Conservation (phyloP, 208 protist species). For the Acanthamoeba castellanii region DNA sequence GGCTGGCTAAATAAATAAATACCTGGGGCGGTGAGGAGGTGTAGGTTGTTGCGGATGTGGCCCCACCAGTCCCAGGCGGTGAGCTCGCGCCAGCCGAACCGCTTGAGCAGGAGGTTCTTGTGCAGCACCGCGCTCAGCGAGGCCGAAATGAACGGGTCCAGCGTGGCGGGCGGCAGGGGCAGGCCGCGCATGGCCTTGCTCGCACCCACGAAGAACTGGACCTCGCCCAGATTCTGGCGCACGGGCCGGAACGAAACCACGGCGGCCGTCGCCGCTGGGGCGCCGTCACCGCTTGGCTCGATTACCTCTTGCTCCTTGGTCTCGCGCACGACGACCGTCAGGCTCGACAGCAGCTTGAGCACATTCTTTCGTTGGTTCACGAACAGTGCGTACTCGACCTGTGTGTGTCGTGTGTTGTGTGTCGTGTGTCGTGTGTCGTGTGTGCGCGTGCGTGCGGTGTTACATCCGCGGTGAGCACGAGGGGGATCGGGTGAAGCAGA, state of each 20-base stretch:
- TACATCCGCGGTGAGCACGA: neutral
- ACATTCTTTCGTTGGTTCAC: neutral
- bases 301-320: neutral
- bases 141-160: constrained; percentile 2
- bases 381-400: neutral
- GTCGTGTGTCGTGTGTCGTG: no score
- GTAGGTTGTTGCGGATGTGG: neutral
- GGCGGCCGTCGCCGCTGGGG: neutral
- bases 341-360: neutral
- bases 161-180: constrained; percentile 1
- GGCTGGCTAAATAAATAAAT: neutral
- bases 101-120: neutral
- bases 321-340: constrained; percentile 10
- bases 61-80: constrained; percentile 31
- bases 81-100: constrained; percentile 20
- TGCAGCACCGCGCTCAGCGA: neutral
- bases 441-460: neutral
- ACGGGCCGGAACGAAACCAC: neutral
- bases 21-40: neutral
- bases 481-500: neutral
- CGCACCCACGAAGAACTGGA: neutral
- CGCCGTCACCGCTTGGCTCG: neutral
- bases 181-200: neutral
- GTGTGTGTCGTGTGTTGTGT: neutral
- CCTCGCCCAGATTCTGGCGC: constrained; percentile 19